Evolutionary conservation across 805 yeast genomes (phyloP).

Genomic region (Pichia exigua): DNA sequence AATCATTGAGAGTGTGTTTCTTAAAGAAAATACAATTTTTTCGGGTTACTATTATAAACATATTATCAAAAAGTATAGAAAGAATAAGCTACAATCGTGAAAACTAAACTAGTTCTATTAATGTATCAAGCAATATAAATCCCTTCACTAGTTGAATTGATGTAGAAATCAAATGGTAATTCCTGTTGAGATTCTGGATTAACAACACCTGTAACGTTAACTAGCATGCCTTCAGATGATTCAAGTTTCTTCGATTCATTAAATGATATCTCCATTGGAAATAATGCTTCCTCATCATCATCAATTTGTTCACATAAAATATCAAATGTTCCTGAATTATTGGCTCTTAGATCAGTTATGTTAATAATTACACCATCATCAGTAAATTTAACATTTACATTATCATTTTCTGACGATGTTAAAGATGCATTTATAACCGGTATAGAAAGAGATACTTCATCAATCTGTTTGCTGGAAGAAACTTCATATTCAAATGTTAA

Average conservation of each 20-base stretch:
- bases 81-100: not conserved
- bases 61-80: not conserved
- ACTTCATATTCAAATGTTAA: constrained; percentile 88
- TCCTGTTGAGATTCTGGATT: constrained; percentile 40
- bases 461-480: constrained; percentile 41
- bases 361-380: constrained; percentile 69
- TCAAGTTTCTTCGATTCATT: constrained; percentile 29
- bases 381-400: constrained; percentile 46
- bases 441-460: constrained; percentile 48
- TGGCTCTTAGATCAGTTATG: constrained; percentile 41
- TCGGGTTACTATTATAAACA: not conserved
- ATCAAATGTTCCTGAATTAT: constrained; percentile 68
- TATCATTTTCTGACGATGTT: constrained; percentile 47
- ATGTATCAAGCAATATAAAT: constrained; percentile 39
- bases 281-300: constrained; percentile 71
- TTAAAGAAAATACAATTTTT: not conserved
- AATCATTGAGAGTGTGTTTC: not conserved
- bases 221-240: constrained; percentile 32
- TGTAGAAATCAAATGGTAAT: constrained; percentile 63
- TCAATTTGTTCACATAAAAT: constrained; percentile 59
- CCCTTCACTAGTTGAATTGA: constrained; percentile 49
- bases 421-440: constrained; percentile 55
- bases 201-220: constrained; percentile 56
- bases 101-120: not conserved
- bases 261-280: constrained; percentile 79